Percentiles rank a stretch among this genome's conserved stretches.
These are phyloP conservation scores for Micromonas pusilla DNA, from an alignment of 139 green algal species.

Conservation along the genomic window DNA sequence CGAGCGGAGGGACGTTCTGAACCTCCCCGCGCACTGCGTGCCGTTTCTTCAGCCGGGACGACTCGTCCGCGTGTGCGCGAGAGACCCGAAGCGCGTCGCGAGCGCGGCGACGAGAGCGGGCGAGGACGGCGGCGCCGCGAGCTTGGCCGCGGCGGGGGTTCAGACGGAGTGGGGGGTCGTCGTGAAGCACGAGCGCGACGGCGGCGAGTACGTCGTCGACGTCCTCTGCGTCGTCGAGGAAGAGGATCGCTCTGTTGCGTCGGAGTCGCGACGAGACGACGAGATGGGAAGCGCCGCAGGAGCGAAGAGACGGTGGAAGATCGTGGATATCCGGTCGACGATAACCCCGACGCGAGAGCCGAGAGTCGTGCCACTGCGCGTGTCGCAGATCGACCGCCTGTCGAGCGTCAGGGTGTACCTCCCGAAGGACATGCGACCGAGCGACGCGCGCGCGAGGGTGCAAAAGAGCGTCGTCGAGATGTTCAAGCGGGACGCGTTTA, in stretches of 20 bases:
- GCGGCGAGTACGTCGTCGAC: not conserved
- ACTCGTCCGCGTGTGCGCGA: conserved; percentile 49
- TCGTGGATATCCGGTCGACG: too few relatives aligned
- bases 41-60: conserved; percentile 81
- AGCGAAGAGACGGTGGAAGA: too few relatives aligned
- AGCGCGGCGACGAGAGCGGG: not conserved
- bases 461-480: not conserved
- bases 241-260: not conserved
- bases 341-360: not conserved
- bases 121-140: conserved; percentile 4
- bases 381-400: conserved; percentile 46
- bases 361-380: conserved; percentile 18
- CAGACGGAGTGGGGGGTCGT: conserved; percentile 22
- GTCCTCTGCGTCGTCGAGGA: conserved; percentile 2
- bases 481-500: conserved; percentile 35
- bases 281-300: too few relatives aligned
- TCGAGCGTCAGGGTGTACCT: conserved; percentile 58
- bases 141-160: conserved; percentile 47
- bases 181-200: not conserved
- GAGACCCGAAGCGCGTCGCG: not conserved
- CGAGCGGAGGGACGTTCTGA: conserved; percentile 34
- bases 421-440: conserved; percentile 55
- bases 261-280: too few relatives aligned
- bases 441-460: conserved; percentile 37
- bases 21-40: conserved; percentile 45